Percentiles rank a stretch among this genome's conserved stretches.
Evolutionary conservation across 1,284 basidiomycete species (phyloP).

Genomic region (Papiliotrema flavescens): DNA sequence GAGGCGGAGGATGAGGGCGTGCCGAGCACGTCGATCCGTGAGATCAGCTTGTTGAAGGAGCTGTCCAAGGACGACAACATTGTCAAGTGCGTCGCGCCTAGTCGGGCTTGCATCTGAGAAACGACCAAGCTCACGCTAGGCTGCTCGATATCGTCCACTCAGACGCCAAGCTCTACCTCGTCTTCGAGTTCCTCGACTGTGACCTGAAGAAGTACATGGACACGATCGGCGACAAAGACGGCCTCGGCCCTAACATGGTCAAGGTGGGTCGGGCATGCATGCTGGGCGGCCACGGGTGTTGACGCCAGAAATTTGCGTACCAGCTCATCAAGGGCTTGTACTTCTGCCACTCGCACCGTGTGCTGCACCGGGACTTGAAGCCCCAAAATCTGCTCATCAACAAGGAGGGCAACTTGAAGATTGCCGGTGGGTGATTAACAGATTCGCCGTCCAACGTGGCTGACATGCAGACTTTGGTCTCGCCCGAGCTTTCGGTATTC

Average conservation of each 20-base stretch:
- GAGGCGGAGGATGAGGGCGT: slow-evolving; percentile 95
- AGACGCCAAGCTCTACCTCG: slow-evolving; percentile 95
- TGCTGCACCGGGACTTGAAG: slow-evolving; percentile 95
- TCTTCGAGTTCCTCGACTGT: slow-evolving; percentile 98
- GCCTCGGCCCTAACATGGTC: slow-evolving; percentile 88
- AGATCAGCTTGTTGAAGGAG: slow-evolving; percentile 95
- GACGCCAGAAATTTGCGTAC: slow-evolving; percentile 55
- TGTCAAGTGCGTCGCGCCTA: slow-evolving; percentile 56
- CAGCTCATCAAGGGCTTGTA: slow-evolving; percentile 96
- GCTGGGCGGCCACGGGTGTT: neutral
- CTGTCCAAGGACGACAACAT: slow-evolving; percentile 88
- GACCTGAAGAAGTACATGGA: slow-evolving; percentile 99
- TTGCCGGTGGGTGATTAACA: slow-evolving; percentile 54
- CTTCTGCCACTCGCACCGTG: slow-evolving; percentile 98
- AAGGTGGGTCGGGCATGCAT: slow-evolving; percentile 66
- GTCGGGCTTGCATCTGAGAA: neutral
- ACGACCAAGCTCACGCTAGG: slow-evolving; percentile 49
- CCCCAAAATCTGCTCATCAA: slow-evolving; percentile 98
- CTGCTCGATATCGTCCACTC: slow-evolving; percentile 98
- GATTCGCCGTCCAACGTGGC: neutral
- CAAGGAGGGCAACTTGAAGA: slow-evolving; percentile 91
- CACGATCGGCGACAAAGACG: slow-evolving; percentile 90
- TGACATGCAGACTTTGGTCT: slow-evolving; percentile 74
- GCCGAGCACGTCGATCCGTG: slow-evolving; percentile 92
- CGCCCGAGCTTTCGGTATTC: slow-evolving; percentile 91